Conservation (phyloP, 352 stramenopile species). For the Phytopythium helicoides region DNA sequence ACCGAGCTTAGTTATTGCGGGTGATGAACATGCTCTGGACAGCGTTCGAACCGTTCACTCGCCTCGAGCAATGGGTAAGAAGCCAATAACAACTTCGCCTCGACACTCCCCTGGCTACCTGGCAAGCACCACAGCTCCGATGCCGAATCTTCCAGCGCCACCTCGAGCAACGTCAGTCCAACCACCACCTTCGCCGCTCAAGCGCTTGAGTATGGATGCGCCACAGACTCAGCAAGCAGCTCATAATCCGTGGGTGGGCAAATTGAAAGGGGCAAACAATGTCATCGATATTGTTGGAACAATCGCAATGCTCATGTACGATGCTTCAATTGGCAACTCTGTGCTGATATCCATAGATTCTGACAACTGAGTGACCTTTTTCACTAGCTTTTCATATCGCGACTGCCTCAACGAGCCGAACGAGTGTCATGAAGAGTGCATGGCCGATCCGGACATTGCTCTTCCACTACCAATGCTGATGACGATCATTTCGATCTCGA, state of each 20-base stretch:
- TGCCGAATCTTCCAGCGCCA: neutral
- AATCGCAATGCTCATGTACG: slow-evolving; percentile 2
- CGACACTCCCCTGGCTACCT: too few species aligned
- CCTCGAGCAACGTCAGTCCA: neutral
- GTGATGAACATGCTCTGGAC: slow-evolving; percentile 22
- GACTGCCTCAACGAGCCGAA: slow-evolving; percentile 4
- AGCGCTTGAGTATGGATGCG: too few species aligned
- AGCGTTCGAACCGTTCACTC: slow-evolving; percentile 33
- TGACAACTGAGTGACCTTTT: neutral
- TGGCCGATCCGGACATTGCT: slow-evolving; percentile 4
- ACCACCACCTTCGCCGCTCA: neutral
- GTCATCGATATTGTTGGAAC: slow-evolving; percentile 1
- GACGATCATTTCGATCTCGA: neutral
- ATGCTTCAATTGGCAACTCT: neutral
- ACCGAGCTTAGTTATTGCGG: slow-evolving; percentile 25
- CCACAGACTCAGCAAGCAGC: too few species aligned
- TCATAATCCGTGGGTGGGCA: neutral
- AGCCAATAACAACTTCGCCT: neutral
- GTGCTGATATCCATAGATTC: neutral
- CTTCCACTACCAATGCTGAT: neutral
- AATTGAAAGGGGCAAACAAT: too few species aligned
- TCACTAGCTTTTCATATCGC: slow-evolving; percentile 2
- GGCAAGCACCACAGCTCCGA: too few species aligned
- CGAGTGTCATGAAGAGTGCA: slow-evolving; percentile 9
- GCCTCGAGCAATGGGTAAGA: slow-evolving; percentile 10